Evolutionary conservation across 1,284 basidiomycete species (phyloP), one percentile per base, ranked within the genome.

Genomic region (Irpex sp.): DNA sequence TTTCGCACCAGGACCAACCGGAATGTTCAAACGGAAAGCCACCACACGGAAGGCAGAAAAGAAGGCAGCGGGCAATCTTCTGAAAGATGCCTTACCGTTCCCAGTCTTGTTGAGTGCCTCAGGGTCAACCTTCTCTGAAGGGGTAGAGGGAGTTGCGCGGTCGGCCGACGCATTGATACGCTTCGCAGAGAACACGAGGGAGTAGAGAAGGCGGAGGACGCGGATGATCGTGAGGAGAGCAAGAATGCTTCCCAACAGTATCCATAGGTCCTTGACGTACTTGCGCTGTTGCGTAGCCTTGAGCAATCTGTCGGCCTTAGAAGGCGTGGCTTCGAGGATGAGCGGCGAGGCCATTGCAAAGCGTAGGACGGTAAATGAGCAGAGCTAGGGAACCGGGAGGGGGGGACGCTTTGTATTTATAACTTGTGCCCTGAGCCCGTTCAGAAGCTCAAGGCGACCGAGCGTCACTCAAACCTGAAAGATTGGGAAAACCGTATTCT

Each of bases 11-110:
- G 74, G 73, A 9, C 77, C 78, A 62, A 82, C 75, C 8, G 79
- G 76, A 21, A 82, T 68, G 11, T 74, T 77, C 60, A 73, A 72
- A 34, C 82, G 77, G 69, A 82, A 83, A 15, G 75, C 75, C 5
- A 78, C 67, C 44, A 80, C 77, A 62, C 76, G 76, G 71, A 82
- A 82, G 2, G 70, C 71, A 13, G 80, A 75, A 2, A 72, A 67
- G 17, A 78, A 19, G 4, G 80, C 79, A 7, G 65, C 57, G 7
- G 76, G 74, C 34, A 78, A 58, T 37, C 75, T 70, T 36, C 73
- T 73, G 68, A 75, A 69, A 13, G 76, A 75, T 3, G 69, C 64
- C 59, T 62, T 70, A 15, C 73, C 70, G 13, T 64, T 68, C 17
- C 57, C 56, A 7, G 67, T 68, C 9, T 71, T 67, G 8, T 66